Base-by-base conservation (phyloP, 805 yeast species). In the Wickerhamiella spandovensis region DNA sequence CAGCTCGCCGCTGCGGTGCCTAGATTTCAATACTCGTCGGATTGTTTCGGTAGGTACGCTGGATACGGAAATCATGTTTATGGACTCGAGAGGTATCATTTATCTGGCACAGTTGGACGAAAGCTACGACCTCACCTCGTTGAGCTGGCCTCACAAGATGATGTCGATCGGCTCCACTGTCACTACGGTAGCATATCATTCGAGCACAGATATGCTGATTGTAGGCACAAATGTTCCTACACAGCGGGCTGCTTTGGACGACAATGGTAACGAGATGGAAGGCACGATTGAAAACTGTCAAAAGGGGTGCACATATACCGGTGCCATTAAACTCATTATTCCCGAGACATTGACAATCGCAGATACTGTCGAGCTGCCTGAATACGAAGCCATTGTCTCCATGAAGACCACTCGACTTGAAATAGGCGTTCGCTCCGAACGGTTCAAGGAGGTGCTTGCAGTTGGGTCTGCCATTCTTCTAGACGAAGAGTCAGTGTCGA, bases 391-490 rank as follows among this genome's bases (percentile, higher is more conserved):
- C 12, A 79, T 78, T 9, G 68, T 77, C 60, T 70, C 72, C 24
- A 66, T 81, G n/a, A 73, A 78, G 57, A 67, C 80, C 1, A 74
- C 80, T 68, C 66, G 67, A 21, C 69, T 74, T 51, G 74, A 74
- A 50, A 65, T 67, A 10, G 64, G 68, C 2, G 70, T 66, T 43
- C 50, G 53, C 15, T 55, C 62, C 13, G 58, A 55, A 18, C 54
- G 73, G 47, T 76, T 73, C 54, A 77, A 79, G 54, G 92, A 84
- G 59, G 76, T 78, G 47, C 66, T 92, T 8, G 79, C 86, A 0
- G 70, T 82, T n/a, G 97, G 97, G 1, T 77, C 89, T 1, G 83
- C 92, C 0, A 71, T 74, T 49, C 74, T 79, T 48, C 73, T 90
- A 51, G 78, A 81, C 52, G 98, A 90, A 61, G 95, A 88, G 66